Percentiles rank a stretch among this genome's conserved stretches.
These are phyloP conservation scores for Dioszegia crocea DNA, from an alignment of 768 basidiomycete genomes.

Conservation along the genomic window DNA sequence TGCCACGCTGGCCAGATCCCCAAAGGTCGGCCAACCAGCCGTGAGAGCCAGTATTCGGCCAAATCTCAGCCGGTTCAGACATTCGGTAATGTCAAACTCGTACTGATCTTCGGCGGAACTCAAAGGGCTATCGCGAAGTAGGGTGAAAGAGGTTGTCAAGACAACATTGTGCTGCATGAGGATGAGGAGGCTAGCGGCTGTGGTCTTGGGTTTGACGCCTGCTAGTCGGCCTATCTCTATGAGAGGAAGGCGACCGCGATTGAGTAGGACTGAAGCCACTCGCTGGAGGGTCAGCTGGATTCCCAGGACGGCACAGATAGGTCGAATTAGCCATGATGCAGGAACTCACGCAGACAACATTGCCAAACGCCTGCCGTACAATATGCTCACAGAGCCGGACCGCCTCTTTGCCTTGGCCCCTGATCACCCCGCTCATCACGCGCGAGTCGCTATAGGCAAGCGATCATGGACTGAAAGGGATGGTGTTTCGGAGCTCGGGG, in stretches of 20 bases:
- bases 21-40: conserved; percentile 51
- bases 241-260: conserved; percentile 74
- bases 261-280: conserved; percentile 69
- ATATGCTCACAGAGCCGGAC: conserved; percentile 47
- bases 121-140: conserved; percentile 52
- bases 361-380: conserved; percentile 44
- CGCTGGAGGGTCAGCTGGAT: conserved; percentile 54
- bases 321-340: too few species aligned
- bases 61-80: conserved; percentile 74
- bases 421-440: conserved; percentile 18
- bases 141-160: conserved; percentile 57
- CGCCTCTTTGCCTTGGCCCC: conserved; percentile 45
- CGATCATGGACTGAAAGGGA: background rate
- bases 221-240: conserved; percentile 67
- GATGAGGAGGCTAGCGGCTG: conserved; percentile 67
- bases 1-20: conserved; percentile 54
- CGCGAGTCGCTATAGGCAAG: background rate
- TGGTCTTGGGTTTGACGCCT: conserved; percentile 62
- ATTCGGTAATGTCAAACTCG: conserved; percentile 79
- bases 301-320: too few species aligned
- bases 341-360: conserved; percentile 41
- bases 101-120: conserved; percentile 51
- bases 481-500: too few species aligned
- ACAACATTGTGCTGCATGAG: conserved; percentile 88
- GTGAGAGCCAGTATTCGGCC: conserved; percentile 75